Evolutionary conservation across 2,329 filamentous ascomycete species (phyloP).

Genomic region (Aspergillus sp.): DNA sequence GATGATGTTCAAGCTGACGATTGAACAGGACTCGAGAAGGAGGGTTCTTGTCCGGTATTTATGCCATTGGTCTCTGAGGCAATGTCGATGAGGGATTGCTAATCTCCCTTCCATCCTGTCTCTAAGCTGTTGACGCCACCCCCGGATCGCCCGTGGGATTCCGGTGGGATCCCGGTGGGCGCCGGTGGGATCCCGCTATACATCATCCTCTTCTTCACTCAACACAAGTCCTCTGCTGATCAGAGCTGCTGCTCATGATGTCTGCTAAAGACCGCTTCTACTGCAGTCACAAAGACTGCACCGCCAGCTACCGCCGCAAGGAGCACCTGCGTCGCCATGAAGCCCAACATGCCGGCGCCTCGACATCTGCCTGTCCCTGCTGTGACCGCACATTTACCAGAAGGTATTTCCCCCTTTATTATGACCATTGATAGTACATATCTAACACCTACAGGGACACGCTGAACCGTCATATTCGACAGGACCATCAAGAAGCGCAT

Average conservation of each 20-base stretch:
- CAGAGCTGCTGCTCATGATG: not conserved
- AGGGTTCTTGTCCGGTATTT: too few species aligned
- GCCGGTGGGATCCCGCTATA: constrained; percentile 3
- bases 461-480: constrained; percentile 17
- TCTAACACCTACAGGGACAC: constrained; percentile 11
- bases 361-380: constrained; percentile 11
- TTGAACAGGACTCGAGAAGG: too few species aligned
- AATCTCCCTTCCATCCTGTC: too few species aligned
- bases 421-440: too few species aligned
- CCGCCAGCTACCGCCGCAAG: constrained; percentile 16
- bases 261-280: not conserved
- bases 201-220: too few species aligned
- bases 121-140: too few species aligned
- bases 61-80: too few species aligned
- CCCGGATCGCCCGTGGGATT: not conserved
- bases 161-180: constrained; percentile 1
- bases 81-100: too few species aligned
- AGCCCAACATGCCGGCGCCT: constrained; percentile 7
- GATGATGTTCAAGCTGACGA: not conserved
- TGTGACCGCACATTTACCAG: constrained; percentile 17
- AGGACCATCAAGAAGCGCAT: constrained; percentile 13
- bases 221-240: not conserved
- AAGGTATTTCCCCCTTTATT: constrained; percentile 2
- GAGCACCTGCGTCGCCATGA: constrained; percentile 18
- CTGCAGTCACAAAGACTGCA: constrained; percentile 10